phyloP scores from a whole-genome alignment of 225 moss, liverwort and hornwort genomes.

The Sphagnum tenellum region DNA sequence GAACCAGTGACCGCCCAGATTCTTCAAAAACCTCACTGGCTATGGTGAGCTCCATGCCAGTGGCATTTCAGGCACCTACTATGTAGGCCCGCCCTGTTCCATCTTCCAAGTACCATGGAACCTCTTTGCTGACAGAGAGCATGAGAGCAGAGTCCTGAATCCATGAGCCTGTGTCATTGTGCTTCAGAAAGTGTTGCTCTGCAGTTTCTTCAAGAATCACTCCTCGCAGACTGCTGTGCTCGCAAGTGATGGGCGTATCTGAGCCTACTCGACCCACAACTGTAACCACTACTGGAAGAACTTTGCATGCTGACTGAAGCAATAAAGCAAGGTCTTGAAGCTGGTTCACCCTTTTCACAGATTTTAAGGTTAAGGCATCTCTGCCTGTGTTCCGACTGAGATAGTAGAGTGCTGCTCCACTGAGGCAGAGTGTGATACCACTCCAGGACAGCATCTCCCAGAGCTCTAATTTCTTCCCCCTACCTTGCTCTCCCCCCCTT shows the following conservation, averaged over 20 bases:
- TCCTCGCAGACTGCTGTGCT: conserved; percentile 84
- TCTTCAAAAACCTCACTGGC: conserved; percentile 97
- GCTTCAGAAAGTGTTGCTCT: conserved; percentile 96
- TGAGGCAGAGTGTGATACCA: conserved; percentile 82
- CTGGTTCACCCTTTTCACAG: conserved; percentile 81
- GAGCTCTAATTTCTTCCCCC: too few species aligned
- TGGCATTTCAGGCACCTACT: conserved; percentile 84
- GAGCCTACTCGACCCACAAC: conserved; percentile 92
- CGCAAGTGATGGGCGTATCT: conserved; percentile 79
- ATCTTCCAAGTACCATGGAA: conserved; percentile 96
- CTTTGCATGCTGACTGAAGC: conserved; percentile 82
- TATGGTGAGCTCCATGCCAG: conserved; percentile 92
- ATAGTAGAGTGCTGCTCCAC: conserved; percentile 90
- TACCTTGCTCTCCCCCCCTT: too few species aligned
- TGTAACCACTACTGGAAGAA: conserved; percentile 83
- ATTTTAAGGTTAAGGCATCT: conserved; percentile 45
- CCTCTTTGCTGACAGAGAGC: conserved; percentile 94
- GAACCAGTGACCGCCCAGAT: conserved; percentile 93
- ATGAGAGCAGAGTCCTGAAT: conserved; percentile 97
- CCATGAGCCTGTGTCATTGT: conserved; percentile 98
- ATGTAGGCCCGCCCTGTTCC: conserved; percentile 77
- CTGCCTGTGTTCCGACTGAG: conserved; percentile 84
- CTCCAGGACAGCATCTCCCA: conserved; percentile 79
- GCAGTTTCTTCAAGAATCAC: conserved; percentile 96
- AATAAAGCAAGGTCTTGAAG: conserved; percentile 70